phyloP scores from a whole-genome alignment of 78 protist genomes.

The Polysphondylium violaceum region DNA sequence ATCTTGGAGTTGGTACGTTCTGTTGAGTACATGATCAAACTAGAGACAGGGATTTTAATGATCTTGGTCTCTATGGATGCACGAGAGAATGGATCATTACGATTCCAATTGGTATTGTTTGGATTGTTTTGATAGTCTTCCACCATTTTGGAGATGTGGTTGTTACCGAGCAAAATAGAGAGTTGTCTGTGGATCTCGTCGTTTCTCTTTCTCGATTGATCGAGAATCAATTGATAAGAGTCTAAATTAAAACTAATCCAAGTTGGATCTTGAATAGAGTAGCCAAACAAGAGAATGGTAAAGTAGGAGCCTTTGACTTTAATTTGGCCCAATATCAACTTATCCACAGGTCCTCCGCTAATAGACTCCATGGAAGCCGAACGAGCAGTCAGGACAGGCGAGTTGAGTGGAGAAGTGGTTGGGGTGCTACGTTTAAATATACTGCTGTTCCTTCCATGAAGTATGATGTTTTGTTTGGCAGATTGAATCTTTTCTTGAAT shows the following conservation, averaged over 20 bases:
- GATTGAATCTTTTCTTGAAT: conserved; percentile 43
- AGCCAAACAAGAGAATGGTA: conserved; percentile 56
- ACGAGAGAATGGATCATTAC: conserved; percentile 47
- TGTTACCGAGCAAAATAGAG: conserved; percentile 52
- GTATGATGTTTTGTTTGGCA: conserved; percentile 13
- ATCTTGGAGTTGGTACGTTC: conserved; percentile 22
- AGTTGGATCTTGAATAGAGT: conserved; percentile 69
- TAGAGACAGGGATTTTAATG: conserved; percentile 67
- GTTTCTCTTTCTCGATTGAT: conserved; percentile 53
- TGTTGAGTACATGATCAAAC: conserved; percentile 64
- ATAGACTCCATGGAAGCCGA: too few relatives aligned
- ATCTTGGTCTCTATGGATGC: conserved; percentile 58
- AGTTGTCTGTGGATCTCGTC: conserved; percentile 76
- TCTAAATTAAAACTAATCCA: conserved; percentile 63
- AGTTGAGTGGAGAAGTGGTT: background rate
- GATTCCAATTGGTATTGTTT: conserved; percentile 1
- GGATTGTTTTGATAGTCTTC: conserved; percentile 41
- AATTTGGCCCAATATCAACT: conserved; percentile 57
- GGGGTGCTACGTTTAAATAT: background rate
- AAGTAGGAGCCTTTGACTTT: conserved; percentile 51
- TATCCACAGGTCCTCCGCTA: too few relatives aligned
- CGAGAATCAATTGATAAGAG: conserved; percentile 49
- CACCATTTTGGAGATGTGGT: conserved; percentile 59
- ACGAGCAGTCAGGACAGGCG: too few relatives aligned
- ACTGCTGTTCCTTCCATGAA: background rate